These are phyloP conservation scores for Peterozyma toletana DNA, from an alignment of 805 yeast genomes.

Conservation along the genomic window DNA sequence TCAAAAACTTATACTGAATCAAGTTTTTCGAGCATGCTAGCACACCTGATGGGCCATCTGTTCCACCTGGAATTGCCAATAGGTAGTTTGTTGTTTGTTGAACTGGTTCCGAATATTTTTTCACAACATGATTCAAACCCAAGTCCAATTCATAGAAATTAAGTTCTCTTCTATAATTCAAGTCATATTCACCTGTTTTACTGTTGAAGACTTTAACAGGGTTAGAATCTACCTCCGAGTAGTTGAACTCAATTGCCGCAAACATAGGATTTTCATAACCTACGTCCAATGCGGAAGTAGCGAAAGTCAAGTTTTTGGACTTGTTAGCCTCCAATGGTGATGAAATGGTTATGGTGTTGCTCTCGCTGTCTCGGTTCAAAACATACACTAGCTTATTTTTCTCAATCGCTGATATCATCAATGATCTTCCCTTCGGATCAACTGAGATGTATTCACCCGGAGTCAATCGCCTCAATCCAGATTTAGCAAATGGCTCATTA, in stretches of 20 bases:
- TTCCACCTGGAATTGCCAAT: slow-evolving; percentile 64
- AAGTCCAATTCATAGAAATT: slow-evolving; percentile 78
- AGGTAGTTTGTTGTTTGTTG: slow-evolving; percentile 39
- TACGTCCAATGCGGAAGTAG: slow-evolving; percentile 57
- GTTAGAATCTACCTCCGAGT: slow-evolving; percentile 22
- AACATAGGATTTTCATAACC: slow-evolving; percentile 80
- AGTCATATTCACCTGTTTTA: slow-evolving; percentile 4
- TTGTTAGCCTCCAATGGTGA: slow-evolving; percentile 70
- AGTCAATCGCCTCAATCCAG: slow-evolving; percentile 65
- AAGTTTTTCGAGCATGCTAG: slow-evolving; percentile 53
- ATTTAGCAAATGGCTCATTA: slow-evolving; percentile 65
- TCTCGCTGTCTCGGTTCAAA: slow-evolving; percentile 39
- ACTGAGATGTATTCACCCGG: slow-evolving; percentile 70
- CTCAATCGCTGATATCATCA: slow-evolving; percentile 68
- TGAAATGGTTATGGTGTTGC: slow-evolving; percentile 41
- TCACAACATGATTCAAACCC: slow-evolving; percentile 73
- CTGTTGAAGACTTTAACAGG: slow-evolving; percentile 9
- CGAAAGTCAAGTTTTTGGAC: slow-evolving; percentile 43
- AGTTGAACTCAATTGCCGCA: slow-evolving; percentile 69
- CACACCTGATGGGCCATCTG: slow-evolving; percentile 66
- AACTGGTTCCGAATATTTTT: slow-evolving; percentile 35
- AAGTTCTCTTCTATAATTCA: slow-evolving; percentile 24
- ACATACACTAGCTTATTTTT: slow-evolving; percentile 66
- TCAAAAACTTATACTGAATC: slow-evolving; percentile 42
- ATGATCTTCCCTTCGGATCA: slow-evolving; percentile 68